Conservation (phyloP, 257 asterid species). For the Ehretia macrophylla region DNA sequence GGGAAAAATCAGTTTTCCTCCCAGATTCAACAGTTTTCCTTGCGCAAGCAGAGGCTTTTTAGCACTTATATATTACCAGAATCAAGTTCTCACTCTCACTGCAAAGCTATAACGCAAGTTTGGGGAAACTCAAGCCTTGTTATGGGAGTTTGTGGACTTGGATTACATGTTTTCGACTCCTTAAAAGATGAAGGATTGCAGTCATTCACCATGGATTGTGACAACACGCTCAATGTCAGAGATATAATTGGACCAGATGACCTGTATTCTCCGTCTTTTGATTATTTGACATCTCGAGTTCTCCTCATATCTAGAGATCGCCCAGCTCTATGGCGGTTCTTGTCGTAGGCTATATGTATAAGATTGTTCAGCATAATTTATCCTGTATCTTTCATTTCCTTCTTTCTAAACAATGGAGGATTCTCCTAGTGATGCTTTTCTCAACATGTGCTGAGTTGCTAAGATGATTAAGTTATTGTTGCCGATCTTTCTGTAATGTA, state of each 20-base stretch:
- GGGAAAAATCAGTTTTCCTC: slow-evolving; percentile 48
- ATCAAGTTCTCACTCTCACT: slow-evolving; percentile 50
- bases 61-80: slow-evolving; percentile 64
- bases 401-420: too few species aligned
- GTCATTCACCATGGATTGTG: slow-evolving; percentile 20
- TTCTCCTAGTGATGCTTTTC: too few species aligned
- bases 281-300: slow-evolving; percentile 58
- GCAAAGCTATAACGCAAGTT: slow-evolving; percentile 71
- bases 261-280: slow-evolving; percentile 75
- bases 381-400: too few species aligned
- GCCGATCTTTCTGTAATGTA: too few species aligned
- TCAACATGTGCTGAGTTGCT: too few species aligned
- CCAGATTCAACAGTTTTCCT: slow-evolving; percentile 71
- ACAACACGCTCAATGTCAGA: slow-evolving; percentile 25
- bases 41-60: slow-evolving; percentile 55
- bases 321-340: slow-evolving; percentile 76
- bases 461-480: too few species aligned
- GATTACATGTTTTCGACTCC: slow-evolving; percentile 60
- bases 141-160: slow-evolving; percentile 85
- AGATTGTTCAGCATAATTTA: too few species aligned
- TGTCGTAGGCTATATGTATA: too few species aligned
- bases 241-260: slow-evolving; percentile 72
- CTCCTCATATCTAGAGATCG: slow-evolving; percentile 84
- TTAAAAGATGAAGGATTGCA: slow-evolving; percentile 44
- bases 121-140: slow-evolving; percentile 75